Evolutionary conservation across 2,329 filamentous ascomycete species (phyloP).

Genomic region (Camptophora hylomeconis): DNA sequence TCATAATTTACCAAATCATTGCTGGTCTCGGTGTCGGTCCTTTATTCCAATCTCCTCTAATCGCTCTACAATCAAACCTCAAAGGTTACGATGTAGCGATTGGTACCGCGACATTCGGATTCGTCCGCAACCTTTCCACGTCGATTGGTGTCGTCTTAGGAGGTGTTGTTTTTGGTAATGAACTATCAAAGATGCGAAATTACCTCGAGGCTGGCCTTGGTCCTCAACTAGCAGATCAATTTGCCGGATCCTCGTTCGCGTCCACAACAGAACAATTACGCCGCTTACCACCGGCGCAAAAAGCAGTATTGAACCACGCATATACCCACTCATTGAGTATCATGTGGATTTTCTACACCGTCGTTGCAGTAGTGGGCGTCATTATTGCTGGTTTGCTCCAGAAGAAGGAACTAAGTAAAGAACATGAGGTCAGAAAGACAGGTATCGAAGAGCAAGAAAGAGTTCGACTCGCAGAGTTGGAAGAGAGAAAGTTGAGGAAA

Average conservation of each 20-base stretch:
- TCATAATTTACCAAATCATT: constrained; percentile 44
- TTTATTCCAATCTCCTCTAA: constrained; percentile 49
- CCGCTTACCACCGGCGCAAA: constrained; percentile 20
- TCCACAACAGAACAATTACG: constrained; percentile 22
- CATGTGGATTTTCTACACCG: constrained; percentile 32
- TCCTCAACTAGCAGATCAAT: constrained; percentile 18
- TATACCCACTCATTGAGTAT: constrained; percentile 24
- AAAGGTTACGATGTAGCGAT: constrained; percentile 45
- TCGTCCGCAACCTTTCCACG: constrained; percentile 40
- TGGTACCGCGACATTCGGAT: constrained; percentile 43
- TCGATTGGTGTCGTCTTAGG: constrained; percentile 42
- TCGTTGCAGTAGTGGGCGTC: constrained; percentile 18
- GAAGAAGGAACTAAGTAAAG: constrained; percentile 23
- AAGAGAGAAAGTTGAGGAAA: constrained; percentile 20
- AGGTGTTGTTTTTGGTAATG: constrained; percentile 32
- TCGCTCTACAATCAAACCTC: constrained; percentile 52
- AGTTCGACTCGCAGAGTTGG: constrained; percentile 20
- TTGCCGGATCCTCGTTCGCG: constrained; percentile 25
- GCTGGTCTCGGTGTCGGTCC: constrained; percentile 49
- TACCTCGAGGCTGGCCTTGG: constrained; percentile 21
- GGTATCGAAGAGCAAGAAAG: constrained; percentile 32
- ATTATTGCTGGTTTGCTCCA: constrained; percentile 20
- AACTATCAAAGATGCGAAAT: constrained; percentile 21
- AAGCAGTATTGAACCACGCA: constrained; percentile 18
- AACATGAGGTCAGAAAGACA: constrained; percentile 31